Conservation (phyloP, 495 filamentous ascomycete species). For the Penicillium maclennaniae region DNA sequence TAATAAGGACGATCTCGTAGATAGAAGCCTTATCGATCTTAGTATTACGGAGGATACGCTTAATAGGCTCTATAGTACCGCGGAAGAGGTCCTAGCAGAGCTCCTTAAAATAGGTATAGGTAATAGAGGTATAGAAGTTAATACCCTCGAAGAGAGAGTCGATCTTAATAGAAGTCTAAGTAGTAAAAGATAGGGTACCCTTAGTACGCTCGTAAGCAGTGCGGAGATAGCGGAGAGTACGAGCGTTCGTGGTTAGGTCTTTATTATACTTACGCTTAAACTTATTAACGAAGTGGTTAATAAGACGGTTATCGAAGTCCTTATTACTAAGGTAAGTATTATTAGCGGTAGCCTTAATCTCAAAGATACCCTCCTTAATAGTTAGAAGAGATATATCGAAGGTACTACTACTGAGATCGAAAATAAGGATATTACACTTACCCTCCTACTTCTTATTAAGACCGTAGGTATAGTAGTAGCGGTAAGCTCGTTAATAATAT, state of each 20-base stretch:
- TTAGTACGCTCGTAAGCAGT: constrained; percentile 99
- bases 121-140: constrained; percentile 98
- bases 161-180: constrained; percentile 97
- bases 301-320: constrained; percentile 97
- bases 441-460: constrained; percentile 94
- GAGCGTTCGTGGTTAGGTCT: constrained; percentile 82
- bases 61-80: constrained; percentile 94
- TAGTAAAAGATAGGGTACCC: constrained; percentile 93
- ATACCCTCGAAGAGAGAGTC: constrained; percentile 97
- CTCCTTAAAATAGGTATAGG: constrained; percentile 98
- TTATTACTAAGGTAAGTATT: constrained; percentile 99
- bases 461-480: constrained; percentile 72
- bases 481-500: constrained; percentile 99
- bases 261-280: constrained; percentile 87
- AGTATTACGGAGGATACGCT: constrained; percentile 96
- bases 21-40: constrained; percentile 91
- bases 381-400: constrained; percentile 99
- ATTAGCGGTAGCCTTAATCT: too few relatives aligned
- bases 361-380: constrained; percentile 99
- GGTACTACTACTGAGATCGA: constrained; percentile 98
- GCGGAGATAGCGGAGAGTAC: constrained; percentile 94
- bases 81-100: too few relatives aligned
- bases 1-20: constrained; percentile 97
- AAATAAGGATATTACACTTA: constrained; percentile 98
- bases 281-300: constrained; percentile 93